phyloP scores from a whole-genome alignment of 148 eudicot species.

The Chenopodium formosanum region DNA sequence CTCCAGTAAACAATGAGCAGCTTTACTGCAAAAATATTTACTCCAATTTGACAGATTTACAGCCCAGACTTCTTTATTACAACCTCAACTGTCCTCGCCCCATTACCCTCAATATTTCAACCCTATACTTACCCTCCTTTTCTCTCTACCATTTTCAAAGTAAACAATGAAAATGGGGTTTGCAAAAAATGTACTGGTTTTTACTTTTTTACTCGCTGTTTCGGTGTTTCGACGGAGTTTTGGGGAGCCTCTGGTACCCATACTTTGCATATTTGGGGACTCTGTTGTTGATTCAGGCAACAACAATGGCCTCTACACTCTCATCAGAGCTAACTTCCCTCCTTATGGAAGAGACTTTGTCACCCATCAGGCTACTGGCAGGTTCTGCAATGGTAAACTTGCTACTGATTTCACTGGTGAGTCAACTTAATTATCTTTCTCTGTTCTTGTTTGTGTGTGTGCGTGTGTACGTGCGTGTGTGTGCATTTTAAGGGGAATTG shows the following conservation, averaged over 20 bases:
- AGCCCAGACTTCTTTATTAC: slow-evolving; percentile 18
- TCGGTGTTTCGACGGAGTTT: background rate
- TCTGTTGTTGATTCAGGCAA: slow-evolving; percentile 82
- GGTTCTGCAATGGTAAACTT: slow-evolving; percentile 86
- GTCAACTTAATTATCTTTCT: background rate
- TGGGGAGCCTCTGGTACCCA: slow-evolving; percentile 74
- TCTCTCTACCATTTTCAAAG: background rate
- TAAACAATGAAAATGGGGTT: slow-evolving; percentile 34
- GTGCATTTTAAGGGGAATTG: no score
- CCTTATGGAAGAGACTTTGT: slow-evolving; percentile 90
- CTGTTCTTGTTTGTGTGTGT: background rate
- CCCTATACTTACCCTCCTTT: background rate
- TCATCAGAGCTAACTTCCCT: slow-evolving; percentile 77
- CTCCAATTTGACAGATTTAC: slow-evolving; percentile 6
- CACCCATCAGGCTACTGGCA: slow-evolving; percentile 72
- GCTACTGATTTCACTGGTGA: slow-evolving; percentile 85
- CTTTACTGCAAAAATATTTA: background rate
- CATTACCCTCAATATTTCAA: background rate
- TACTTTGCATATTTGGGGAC: slow-evolving; percentile 78
- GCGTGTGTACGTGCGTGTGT: background rate
- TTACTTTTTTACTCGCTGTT: background rate
- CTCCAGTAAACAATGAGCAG: background rate
- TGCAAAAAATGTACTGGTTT: slow-evolving; percentile 16
- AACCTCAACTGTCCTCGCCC: background rate
- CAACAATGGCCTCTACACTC: slow-evolving; percentile 69